These are phyloP conservation scores for Draba incana DNA, from an alignment of 345 rosid genomes.

Conservation along the genomic window DNA sequence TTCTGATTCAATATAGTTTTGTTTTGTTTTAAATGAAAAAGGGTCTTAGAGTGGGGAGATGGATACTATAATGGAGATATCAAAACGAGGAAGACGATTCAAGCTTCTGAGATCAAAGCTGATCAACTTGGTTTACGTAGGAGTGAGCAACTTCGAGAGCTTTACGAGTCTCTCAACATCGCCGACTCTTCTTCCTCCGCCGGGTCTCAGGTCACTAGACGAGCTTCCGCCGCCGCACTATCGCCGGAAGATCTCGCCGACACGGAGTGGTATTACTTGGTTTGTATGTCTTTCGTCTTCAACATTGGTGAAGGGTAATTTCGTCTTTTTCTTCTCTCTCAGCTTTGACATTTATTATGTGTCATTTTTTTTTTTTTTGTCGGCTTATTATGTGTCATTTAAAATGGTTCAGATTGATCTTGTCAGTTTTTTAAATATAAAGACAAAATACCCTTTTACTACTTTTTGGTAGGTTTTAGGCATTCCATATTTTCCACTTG, in stretches of 20 bases:
- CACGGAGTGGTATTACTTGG: conserved; percentile 96
- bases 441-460: conserved; percentile 24
- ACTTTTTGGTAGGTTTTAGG: conserved; percentile 18
- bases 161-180: conserved; percentile 64
- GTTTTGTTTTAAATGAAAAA: conserved; percentile 26
- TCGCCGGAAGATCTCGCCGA: conserved; percentile 96
- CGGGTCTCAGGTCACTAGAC: conserved; percentile 46
- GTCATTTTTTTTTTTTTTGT: no score
- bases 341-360: conserved; percentile 35
- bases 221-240: conserved; percentile 73
- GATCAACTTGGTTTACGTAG: conserved; percentile 71
- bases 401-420: conserved; percentile 20
- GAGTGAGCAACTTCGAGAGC: conserved; percentile 82
- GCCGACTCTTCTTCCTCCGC: conserved; percentile 52
- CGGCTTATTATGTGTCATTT: conserved; percentile 30
- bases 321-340: not conserved
- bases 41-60: conserved; percentile 84
- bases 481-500: no score
- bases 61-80: conserved; percentile 98
- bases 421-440: conserved; percentile 21
- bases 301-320: conserved; percentile 83
- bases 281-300: conserved; percentile 95
- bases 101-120: conserved; percentile 65
- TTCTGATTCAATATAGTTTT: no score
- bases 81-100: conserved; percentile 85